phyloP scores from a whole-genome alignment of 2,329 filamentous ascomycete genomes.

The Fusarium nisikadoi region DNA sequence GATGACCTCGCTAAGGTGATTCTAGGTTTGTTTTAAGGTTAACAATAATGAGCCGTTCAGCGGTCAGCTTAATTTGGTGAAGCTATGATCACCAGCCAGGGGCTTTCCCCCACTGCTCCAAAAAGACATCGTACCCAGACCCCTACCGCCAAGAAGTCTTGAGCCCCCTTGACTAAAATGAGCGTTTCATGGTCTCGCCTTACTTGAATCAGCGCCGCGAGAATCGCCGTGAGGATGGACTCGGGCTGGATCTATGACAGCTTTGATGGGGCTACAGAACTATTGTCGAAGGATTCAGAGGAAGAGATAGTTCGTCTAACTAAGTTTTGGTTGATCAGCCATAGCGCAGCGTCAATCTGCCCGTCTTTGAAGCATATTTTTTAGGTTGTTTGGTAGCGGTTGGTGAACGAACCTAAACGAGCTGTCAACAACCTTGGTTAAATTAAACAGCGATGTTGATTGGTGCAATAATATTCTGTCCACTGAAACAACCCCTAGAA shows the following conservation, averaged over 20 bases:
- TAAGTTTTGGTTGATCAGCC: background rate
- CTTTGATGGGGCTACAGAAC: background rate
- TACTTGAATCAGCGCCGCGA: background rate
- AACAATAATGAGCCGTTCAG: background rate
- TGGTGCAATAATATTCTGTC: constrained; percentile 7
- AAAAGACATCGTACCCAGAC: constrained; percentile 1
- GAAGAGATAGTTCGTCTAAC: background rate
- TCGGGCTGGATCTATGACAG: no score
- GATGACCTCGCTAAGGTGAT: background rate
- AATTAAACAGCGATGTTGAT: constrained; percentile 10
- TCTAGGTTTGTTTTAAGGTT: background rate
- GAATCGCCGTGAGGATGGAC: background rate
- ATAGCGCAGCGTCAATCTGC: background rate
- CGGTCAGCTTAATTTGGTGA: background rate
- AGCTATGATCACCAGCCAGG: constrained; percentile 21
- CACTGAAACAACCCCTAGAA: constrained; percentile 15
- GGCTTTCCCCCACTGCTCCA: background rate
- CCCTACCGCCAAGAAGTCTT: constrained; percentile 19
- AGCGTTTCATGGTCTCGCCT: constrained; percentile 15
- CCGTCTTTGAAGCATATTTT: constrained; percentile 9
- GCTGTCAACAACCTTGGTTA: background rate
- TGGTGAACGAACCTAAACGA: background rate
- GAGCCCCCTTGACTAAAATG: constrained; percentile 1
- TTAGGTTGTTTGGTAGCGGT: constrained; percentile 12
- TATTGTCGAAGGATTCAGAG: no score